Conservation (phyloP, 1,284 basidiomycete genomes). For the Melampsora larici-populina region DNA sequence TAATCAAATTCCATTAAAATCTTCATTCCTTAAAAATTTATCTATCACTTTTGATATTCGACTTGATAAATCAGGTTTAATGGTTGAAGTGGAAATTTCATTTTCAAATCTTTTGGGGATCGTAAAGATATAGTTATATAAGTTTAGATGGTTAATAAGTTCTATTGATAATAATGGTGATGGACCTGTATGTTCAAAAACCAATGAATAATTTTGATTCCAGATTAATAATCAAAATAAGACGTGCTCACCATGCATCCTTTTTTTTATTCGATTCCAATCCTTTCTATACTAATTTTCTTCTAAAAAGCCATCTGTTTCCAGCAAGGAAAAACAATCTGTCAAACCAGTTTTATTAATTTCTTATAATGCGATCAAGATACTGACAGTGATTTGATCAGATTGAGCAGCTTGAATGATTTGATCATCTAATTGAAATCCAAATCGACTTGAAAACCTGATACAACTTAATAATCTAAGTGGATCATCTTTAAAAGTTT, state of each 20-base stretch:
- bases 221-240: not conserved
- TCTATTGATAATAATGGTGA: slow-evolving; percentile 47
- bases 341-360: not conserved
- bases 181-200: slow-evolving; percentile 44
- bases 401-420: slow-evolving; percentile 67
- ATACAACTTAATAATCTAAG: slow-evolving; percentile 84
- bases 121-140: slow-evolving; percentile 27
- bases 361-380: not conserved
- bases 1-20: not conserved
- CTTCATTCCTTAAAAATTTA: not conserved
- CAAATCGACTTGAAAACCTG: slow-evolving; percentile 85
- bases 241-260: slow-evolving; percentile 59
- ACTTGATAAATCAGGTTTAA: not conserved
- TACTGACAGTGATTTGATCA: too few species aligned
- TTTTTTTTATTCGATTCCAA: slow-evolving; percentile 54
- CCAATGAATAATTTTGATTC: not conserved
- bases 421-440: slow-evolving; percentile 73
- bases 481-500: slow-evolving; percentile 94
- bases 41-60: not conserved
- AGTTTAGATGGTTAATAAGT: slow-evolving; percentile 18
- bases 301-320: slow-evolving; percentile 48
- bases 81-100: not conserved
- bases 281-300: slow-evolving; percentile 52
- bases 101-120: not conserved
- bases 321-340: not conserved